Evolutionary conservation across 768 basidiomycete genomes (phyloP).

Genomic region (Tricholoma bakamatsutake): DNA sequence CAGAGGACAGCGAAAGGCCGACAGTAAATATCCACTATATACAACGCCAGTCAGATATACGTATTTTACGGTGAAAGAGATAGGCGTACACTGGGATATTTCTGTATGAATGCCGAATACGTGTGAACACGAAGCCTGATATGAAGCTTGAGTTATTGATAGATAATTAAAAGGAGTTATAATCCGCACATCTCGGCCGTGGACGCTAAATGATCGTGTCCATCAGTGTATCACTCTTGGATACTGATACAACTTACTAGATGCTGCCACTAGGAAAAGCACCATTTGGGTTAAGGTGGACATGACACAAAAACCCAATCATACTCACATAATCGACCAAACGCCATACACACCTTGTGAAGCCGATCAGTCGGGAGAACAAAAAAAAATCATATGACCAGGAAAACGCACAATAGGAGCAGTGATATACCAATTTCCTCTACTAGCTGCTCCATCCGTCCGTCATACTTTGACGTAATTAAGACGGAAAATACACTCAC

Average conservation of each 20-base stretch:
- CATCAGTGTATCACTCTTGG: background rate
- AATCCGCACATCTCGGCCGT: slow-evolving; percentile 18
- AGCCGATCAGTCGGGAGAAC: background rate
- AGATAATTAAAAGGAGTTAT: background rate
- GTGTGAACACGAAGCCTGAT: slow-evolving; percentile 13
- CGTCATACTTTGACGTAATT: background rate
- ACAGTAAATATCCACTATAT: slow-evolving; percentile 36
- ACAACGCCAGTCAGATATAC: background rate
- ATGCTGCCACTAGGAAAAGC: slow-evolving; percentile 15
- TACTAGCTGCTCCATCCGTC: slow-evolving; percentile 13
- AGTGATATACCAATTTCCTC: slow-evolving; percentile 21
- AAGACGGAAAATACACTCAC: background rate
- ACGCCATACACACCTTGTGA: slow-evolving; percentile 14
- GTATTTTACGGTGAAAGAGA: background rate
- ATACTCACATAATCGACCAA: slow-evolving; percentile 17
- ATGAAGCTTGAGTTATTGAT: background rate
- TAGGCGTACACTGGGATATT: slow-evolving; percentile 17
- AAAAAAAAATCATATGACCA: background rate
- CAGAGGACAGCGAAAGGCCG: slow-evolving; percentile 34
- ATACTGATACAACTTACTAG: slow-evolving; percentile 9
- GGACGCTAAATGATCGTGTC: slow-evolving; percentile 12
- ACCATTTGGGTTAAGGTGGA: background rate
- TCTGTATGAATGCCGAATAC: slow-evolving; percentile 11
- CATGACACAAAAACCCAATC: background rate
- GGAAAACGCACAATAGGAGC: slow-evolving; percentile 17